Conservation (phyloP, 768 basidiomycete genomes). For the Harrya chromipes region DNA sequence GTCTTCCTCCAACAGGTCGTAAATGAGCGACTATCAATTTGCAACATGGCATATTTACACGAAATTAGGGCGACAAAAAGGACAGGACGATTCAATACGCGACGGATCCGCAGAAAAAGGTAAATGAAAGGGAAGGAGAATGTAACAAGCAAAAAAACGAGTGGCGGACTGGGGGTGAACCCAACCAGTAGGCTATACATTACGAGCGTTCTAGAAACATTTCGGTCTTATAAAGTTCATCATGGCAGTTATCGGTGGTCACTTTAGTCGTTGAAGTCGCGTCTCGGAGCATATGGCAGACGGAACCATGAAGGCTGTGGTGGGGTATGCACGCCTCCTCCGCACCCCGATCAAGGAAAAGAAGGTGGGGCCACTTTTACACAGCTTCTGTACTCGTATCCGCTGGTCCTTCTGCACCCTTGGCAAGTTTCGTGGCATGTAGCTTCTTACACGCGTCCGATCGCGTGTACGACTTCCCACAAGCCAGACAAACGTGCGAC, state of each 20-base stretch:
- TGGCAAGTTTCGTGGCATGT: slow-evolving; percentile 17
- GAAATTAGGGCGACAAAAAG: background rate
- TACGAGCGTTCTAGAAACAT: background rate
- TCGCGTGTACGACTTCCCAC: slow-evolving; percentile 29
- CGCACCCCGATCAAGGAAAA: slow-evolving; percentile 14
- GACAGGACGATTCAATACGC: background rate
- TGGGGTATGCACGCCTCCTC: slow-evolving; percentile 16
- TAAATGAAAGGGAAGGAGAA: background rate
- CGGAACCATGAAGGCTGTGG: background rate
- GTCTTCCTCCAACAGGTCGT: too few relatives aligned
- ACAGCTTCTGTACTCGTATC: slow-evolving; percentile 20
- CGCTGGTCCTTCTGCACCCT: slow-evolving; percentile 3
- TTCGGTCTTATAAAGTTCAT: background rate
- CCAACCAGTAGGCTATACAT: background rate
- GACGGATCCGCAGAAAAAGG: background rate
- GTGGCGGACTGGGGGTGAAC: background rate
- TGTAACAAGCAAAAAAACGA: background rate
- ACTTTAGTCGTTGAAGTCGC: background rate
- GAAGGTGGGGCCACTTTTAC: background rate
- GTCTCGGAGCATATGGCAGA: background rate
- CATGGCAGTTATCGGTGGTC: background rate
- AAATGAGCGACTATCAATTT: too few relatives aligned
- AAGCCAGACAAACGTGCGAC: slow-evolving; percentile 21
- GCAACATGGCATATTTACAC: too few relatives aligned
- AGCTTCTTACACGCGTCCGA: slow-evolving; percentile 30